Evolutionary conservation across 1,139 yeast genomes (phyloP).

Genomic region (Yamadazyma siamensis): DNA sequence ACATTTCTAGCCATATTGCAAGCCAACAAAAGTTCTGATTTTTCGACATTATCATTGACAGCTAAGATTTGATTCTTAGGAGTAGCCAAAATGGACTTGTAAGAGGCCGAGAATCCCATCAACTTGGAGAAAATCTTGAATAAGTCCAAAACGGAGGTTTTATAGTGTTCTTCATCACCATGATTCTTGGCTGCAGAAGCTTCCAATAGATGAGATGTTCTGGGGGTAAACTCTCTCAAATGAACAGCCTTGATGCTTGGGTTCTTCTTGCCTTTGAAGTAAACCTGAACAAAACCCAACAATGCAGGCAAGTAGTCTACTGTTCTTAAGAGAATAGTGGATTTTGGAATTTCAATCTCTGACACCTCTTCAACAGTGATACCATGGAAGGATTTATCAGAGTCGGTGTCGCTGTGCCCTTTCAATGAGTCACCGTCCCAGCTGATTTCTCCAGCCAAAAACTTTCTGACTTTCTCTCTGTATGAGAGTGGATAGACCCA

Average conservation of each 20-base stretch:
- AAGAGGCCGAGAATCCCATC: constrained; percentile 45
- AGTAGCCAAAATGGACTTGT: constrained; percentile 53
- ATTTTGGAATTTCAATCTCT: constrained; percentile 21
- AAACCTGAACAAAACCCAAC: constrained; percentile 25
- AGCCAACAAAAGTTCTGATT: constrained; percentile 24
- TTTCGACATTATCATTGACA: constrained; percentile 29
- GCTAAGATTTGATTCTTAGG: constrained; percentile 26
- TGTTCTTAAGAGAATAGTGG: constrained; percentile 26
- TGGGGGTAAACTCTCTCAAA: constrained; percentile 55
- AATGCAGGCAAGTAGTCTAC: constrained; percentile 32
- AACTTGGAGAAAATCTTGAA: constrained; percentile 52
- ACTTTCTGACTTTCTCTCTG: constrained; percentile 48
- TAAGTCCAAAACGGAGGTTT: constrained; percentile 49
- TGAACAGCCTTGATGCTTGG: constrained; percentile 53
- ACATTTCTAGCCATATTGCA: constrained; percentile 21
- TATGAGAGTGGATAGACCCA: constrained; percentile 58
- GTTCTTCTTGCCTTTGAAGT: constrained; percentile 15
- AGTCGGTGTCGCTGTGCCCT: constrained; percentile 19
- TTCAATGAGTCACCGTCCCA: constrained; percentile 32
- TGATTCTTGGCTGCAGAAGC: constrained; percentile 40
- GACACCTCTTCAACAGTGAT: constrained; percentile 13
- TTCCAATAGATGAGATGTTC: constrained; percentile 67
- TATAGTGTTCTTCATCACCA: constrained; percentile 22
- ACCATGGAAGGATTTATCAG: constrained; percentile 14
- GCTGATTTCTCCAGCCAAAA: constrained; percentile 34